Evolutionary conservation across 1,139 yeast species (phyloP).

Genomic region (Geotrichum macrosporum): DNA sequence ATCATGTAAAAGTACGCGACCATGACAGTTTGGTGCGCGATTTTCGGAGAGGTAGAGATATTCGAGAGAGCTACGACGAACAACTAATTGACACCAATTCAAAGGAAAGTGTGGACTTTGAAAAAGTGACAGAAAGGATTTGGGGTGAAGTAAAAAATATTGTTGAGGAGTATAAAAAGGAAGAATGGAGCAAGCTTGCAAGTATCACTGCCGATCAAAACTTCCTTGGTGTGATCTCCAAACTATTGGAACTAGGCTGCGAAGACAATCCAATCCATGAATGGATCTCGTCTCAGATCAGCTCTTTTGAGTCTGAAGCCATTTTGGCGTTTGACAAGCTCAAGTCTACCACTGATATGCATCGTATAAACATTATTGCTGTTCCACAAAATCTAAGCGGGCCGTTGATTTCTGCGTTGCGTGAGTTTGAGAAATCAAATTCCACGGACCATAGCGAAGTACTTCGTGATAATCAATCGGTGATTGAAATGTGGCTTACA

Average conservation of each 20-base stretch:
- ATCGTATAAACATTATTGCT: slow-evolving; percentile 35
- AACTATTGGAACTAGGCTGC: slow-evolving; percentile 55
- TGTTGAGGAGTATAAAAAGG: slow-evolving; percentile 58
- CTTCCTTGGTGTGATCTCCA: slow-evolving; percentile 54
- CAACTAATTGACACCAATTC: slow-evolving; percentile 5
- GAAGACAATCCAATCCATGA: slow-evolving; percentile 61
- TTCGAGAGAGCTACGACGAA: slow-evolving; percentile 32
- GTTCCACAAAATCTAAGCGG: slow-evolving; percentile 30
- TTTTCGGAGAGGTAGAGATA: slow-evolving; percentile 54
- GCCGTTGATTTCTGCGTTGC: slow-evolving; percentile 26
- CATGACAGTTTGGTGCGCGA: slow-evolving; percentile 69
- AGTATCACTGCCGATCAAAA: slow-evolving; percentile 41
- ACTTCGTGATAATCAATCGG: slow-evolving; percentile 45
- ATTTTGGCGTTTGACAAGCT: slow-evolving; percentile 41
- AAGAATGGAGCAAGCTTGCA: slow-evolving; percentile 57
- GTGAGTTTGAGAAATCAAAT: slow-evolving; percentile 10
- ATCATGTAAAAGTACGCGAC: slow-evolving; percentile 54
- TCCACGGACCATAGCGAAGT: slow-evolving; percentile 22
- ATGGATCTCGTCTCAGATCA: slow-evolving; percentile 52
- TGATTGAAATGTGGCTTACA: slow-evolving; percentile 53
- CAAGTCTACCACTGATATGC: slow-evolving; percentile 33
- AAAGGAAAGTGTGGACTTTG: slow-evolving; percentile 13
- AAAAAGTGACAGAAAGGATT: slow-evolving; percentile 46
- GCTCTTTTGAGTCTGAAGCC: slow-evolving; percentile 40
- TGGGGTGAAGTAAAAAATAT: slow-evolving; percentile 66